Evolutionary conservation across 164 flowering plant species (phyloP).

Genomic region (Cinnamomum micranthum): DNA sequence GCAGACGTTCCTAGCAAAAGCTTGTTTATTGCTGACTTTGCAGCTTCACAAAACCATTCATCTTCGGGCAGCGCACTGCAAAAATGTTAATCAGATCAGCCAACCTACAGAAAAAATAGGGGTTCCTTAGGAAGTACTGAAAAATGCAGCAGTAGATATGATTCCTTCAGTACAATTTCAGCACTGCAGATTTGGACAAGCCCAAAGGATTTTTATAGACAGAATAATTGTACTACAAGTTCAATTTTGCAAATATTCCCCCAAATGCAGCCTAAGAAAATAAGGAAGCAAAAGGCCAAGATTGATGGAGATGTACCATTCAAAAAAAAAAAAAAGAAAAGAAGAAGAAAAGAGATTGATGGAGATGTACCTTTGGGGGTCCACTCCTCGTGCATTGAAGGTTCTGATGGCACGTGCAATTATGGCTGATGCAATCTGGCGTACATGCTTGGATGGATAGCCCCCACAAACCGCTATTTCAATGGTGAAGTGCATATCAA

Average conservation of each 20-base stretch:
- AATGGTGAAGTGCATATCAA: constrained; percentile 94
- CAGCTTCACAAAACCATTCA: constrained; percentile 89
- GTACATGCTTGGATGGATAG: constrained; percentile 73
- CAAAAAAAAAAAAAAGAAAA: too few species aligned
- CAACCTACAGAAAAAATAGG: neutral
- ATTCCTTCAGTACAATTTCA: neutral
- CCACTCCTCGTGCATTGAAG: constrained; percentile 78
- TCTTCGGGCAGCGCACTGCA: constrained; percentile 85
- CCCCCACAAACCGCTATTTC: constrained; percentile 92
- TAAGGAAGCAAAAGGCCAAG: neutral
- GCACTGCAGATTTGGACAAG: neutral
- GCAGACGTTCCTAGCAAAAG: constrained; percentile 66
- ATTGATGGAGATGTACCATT: constrained; percentile 33
- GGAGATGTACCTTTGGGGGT: constrained; percentile 71
- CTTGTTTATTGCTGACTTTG: constrained; percentile 80
- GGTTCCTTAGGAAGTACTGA: too few species aligned
- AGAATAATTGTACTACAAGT: neutral
- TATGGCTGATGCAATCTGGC: constrained; percentile 77
- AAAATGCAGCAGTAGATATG: neutral
- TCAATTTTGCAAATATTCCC: neutral
- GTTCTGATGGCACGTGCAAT: constrained; percentile 80
- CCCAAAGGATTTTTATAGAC: neutral
- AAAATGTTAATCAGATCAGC: neutral
- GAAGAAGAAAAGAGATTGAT: neutral
- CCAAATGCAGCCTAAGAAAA: neutral